These are phyloP conservation scores for Physcomitrellopsis africana DNA, from an alignment of 225 moss, liverwort and hornwort genomes.

Conservation along the genomic window DNA sequence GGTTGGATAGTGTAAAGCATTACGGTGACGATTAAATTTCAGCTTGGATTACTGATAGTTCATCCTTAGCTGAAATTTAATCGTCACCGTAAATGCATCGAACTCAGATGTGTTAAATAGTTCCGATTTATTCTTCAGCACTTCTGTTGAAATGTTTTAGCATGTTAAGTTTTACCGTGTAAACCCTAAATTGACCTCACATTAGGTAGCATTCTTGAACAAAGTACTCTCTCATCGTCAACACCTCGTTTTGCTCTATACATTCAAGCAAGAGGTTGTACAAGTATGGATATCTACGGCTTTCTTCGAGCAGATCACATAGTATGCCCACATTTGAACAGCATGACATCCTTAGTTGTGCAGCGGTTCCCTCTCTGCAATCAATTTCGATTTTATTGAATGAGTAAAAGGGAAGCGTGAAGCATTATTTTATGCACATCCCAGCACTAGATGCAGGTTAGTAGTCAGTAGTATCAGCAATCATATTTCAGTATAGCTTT, in stretches of 20 bases:
- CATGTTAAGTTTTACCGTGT: not conserved
- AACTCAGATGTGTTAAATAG: constrained; percentile 1
- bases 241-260: not conserved
- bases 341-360: not conserved
- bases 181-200: not conserved
- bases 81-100: no score
- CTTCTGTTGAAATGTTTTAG: no score
- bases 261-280: not conserved
- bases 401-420: not conserved
- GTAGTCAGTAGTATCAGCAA: not conserved
- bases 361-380: not conserved
- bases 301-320: not conserved
- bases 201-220: not conserved
- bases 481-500: no score
- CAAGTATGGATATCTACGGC: not conserved
- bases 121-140: not conserved
- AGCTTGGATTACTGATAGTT: not conserved
- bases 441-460: constrained; percentile 19
- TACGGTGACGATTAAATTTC: not conserved
- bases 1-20: not conserved
- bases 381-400: not conserved
- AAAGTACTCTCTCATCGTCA: not conserved
- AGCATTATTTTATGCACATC: not conserved
- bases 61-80: no score
- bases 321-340: not conserved